Evolutionary conservation across 495 filamentous ascomycete genomes (phyloP).

Genomic region (Lophiostoma macrostomum): DNA sequence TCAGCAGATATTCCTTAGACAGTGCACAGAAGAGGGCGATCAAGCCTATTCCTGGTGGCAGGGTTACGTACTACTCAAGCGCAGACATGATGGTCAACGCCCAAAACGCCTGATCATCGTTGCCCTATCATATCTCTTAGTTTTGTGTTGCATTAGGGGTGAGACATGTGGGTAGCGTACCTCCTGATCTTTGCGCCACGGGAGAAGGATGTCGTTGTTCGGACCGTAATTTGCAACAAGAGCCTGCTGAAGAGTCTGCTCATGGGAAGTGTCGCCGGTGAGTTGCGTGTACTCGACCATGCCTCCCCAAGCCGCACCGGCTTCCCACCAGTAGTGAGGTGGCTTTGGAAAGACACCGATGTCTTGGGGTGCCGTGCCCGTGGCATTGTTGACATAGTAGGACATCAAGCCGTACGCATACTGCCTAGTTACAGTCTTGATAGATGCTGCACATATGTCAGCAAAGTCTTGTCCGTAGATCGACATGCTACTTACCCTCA

Average conservation of each 20-base stretch:
- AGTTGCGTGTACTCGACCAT: slow-evolving; percentile 34
- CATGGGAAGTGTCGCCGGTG: slow-evolving; percentile 38
- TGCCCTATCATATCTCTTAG: slow-evolving; percentile 43
- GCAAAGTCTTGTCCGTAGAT: no score
- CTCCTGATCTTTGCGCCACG: slow-evolving; percentile 27
- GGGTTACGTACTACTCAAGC: no score
- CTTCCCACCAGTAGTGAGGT: slow-evolving; percentile 46
- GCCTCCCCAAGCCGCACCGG: slow-evolving; percentile 37
- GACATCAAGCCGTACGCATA: slow-evolving; percentile 53
- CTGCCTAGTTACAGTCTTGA: slow-evolving; percentile 48
- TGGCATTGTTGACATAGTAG: slow-evolving; percentile 30
- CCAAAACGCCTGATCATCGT: slow-evolving; percentile 84
- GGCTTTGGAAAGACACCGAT: slow-evolving; percentile 38
- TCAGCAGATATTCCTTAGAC: no score
- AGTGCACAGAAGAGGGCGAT: no score
- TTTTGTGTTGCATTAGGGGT: neutral
- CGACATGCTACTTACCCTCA: slow-evolving; percentile 36
- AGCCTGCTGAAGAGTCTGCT: slow-evolving; percentile 36
- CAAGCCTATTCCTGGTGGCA: no score
- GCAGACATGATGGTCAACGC: slow-evolving; percentile 69
- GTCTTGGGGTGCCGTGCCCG: slow-evolving; percentile 7
- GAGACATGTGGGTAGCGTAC: neutral
- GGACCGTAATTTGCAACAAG: slow-evolving; percentile 42
- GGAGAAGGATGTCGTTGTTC: slow-evolving; percentile 38
- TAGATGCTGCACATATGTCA: slow-evolving; percentile 45